A percentile compares a stretch with the other conserved stretches of the same genome.
These are phyloP conservation scores for Dioszegia hungarica DNA, from an alignment of 768 basidiomycete genomes.

Conservation along the genomic window DNA sequence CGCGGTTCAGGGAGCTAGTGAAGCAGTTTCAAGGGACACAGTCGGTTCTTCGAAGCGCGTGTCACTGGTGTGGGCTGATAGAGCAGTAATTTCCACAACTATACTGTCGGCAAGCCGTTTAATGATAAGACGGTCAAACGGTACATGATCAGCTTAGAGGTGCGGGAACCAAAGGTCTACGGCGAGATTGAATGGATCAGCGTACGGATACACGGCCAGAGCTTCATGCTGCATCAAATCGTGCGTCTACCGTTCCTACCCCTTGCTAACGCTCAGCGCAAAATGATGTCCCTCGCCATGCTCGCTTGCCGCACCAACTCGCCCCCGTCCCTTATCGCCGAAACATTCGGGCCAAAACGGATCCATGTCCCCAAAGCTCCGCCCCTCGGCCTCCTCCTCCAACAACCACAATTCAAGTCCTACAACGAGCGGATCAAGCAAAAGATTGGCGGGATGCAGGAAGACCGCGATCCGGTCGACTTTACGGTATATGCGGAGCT, in stretches of 20 bases:
- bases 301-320: slow-evolving; percentile 70
- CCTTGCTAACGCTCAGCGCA: slow-evolving; percentile 59
- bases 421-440: slow-evolving; percentile 50
- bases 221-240: slow-evolving; percentile 98
- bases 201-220: slow-evolving; percentile 89
- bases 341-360: slow-evolving; percentile 66
- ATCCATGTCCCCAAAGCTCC: slow-evolving; percentile 95
- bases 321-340: slow-evolving; percentile 63
- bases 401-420: slow-evolving; percentile 54
- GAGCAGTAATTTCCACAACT: slow-evolving; percentile 83
- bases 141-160: slow-evolving; percentile 84
- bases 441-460: slow-evolving; percentile 13
- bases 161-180: slow-evolving; percentile 78
- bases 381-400: slow-evolving; percentile 83
- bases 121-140: slow-evolving; percentile 74
- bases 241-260: slow-evolving; percentile 30
- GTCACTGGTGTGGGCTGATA: slow-evolving; percentile 1
- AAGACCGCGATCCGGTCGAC: slow-evolving; percentile 35
- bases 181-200: slow-evolving; percentile 93
- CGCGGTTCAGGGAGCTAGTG: slow-evolving; percentile 57
- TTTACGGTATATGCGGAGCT: slow-evolving; percentile 60
- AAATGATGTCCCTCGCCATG: slow-evolving; percentile 90
- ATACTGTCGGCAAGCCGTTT: slow-evolving; percentile 83
- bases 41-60: slow-evolving; percentile 9
- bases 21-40: slow-evolving; percentile 54